Conservation (phyloP, 768 basidiomycete species). For the Phlebiopsis flavidoalba region DNA sequence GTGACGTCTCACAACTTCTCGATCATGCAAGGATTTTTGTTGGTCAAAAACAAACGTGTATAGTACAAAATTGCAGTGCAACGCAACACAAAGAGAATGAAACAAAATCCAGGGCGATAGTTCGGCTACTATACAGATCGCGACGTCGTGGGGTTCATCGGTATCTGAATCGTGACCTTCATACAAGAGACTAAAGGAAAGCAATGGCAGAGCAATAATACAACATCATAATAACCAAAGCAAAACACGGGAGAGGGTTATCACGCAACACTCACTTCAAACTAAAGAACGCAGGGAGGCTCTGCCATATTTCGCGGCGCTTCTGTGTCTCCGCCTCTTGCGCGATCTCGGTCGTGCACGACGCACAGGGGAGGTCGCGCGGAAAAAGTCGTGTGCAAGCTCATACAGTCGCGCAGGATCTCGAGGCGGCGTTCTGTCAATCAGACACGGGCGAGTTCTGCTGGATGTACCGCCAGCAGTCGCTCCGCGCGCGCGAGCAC, state of each 20-base stretch:
- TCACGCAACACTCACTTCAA: not conserved
- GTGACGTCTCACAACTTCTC: too few relatives aligned
- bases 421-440: conserved; percentile 28
- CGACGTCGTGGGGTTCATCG: not conserved
- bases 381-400: conserved; percentile 20
- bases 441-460: conserved; percentile 26
- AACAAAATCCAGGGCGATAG: too few relatives aligned
- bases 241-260: not conserved
- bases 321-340: conserved; percentile 22
- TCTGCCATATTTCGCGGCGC: conserved; percentile 24
- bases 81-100: too few relatives aligned
- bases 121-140: not conserved
- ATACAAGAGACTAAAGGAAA: not conserved
- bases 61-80: too few relatives aligned
- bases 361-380: conserved; percentile 24
- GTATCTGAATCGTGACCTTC: not conserved
- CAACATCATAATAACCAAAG: not conserved
- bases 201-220: not conserved
- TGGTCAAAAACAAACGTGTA: too few relatives aligned
- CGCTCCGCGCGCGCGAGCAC: conserved; percentile 21
- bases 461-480: conserved; percentile 29
- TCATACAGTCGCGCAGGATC: conserved; percentile 25
- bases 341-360: conserved; percentile 21
- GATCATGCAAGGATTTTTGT: too few relatives aligned
- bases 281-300: conserved; percentile 25